Base-by-base conservation (phyloP, 176 grass and related monocot genomes). In the Avena atlantica region DNA sequence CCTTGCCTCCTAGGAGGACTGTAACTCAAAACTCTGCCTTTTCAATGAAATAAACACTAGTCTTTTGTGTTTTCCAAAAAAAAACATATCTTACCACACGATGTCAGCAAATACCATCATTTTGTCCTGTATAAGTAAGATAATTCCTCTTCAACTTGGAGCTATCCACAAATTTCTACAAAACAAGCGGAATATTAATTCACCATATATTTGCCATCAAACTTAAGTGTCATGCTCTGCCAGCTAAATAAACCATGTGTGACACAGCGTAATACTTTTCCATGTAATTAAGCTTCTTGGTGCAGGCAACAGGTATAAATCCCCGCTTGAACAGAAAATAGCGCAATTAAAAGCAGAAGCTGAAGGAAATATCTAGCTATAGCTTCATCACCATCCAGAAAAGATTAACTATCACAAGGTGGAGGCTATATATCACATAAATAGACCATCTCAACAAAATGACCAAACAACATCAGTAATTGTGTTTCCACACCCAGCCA, bases 81-180 rank as follows among this genome's bases (percentile, higher is more conserved):
- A n/a, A n/a, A n/a, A n/a, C n/a, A 3, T 49, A 93, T 89, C 91
- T 98, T 89, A 88, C 78, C 86, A 78, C 91, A 98, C 37, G 87
- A 90, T 88, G 70, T 53, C 87, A 79, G 55, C 93, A 95, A 89
- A 56, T 34, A 34, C 31, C 3, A 31, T 31, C 31, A 2, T 3
- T 31, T 31, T 3, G 31, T 31, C 31, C 31, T 2, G 31, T 31
- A 31, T 31, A 2, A 31, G 31, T 31, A 3, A 31, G 80, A 78
- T 86, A 16, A 53, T 90, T 89, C 19, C 89, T 86, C 87, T 95
- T 97, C 69, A 90, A 88, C 85, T 91, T 94, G 72, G 89, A 97
- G 79, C 89, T 90, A 84, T 90, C 95, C 37, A 70, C 58, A 86
- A 97, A 97, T 93, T 93, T 97, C 93, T 95, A 87, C 87, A 90